Conservation (phyloP, 768 basidiomycete genomes). For the Exsudoporus frostii region DNA sequence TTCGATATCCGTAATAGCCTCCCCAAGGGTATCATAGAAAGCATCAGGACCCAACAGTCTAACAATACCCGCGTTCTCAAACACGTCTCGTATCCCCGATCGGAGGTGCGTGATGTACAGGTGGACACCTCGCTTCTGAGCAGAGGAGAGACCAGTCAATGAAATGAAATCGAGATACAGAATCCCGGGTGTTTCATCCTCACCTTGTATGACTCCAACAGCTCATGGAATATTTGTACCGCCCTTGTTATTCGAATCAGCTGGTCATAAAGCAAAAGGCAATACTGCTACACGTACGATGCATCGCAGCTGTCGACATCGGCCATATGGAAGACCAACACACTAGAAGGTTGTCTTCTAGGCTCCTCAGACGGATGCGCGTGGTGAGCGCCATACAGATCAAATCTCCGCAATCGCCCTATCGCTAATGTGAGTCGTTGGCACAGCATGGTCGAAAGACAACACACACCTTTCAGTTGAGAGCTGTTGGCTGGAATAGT, state of each 20-base stretch:
- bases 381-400: constrained; percentile 77
- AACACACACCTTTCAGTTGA: constrained; percentile 70
- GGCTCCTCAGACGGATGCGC: constrained; percentile 91
- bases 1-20: constrained; percentile 41
- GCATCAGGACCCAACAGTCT: constrained; percentile 41
- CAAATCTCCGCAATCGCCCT: constrained; percentile 82
- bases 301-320: constrained; percentile 92
- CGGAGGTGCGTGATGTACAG: constrained; percentile 49
- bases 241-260: constrained; percentile 46
- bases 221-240: constrained; percentile 77
- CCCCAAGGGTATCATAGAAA: constrained; percentile 43
- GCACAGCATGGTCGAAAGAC: background rate
- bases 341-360: constrained; percentile 65
- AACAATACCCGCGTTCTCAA: constrained; percentile 44
- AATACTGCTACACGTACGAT: constrained; percentile 55
- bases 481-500: constrained; percentile 77
- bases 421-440: background rate
- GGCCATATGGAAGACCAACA: constrained; percentile 88
- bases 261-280: constrained; percentile 1
- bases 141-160: background rate
- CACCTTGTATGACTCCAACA: constrained; percentile 76
- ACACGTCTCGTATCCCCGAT: constrained; percentile 32
- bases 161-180: background rate
- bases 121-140: constrained; percentile 41
- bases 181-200: background rate